These are phyloP conservation scores for Suillus spraguei DNA, from an alignment of 768 basidiomycete species.

Conservation along the genomic window DNA sequence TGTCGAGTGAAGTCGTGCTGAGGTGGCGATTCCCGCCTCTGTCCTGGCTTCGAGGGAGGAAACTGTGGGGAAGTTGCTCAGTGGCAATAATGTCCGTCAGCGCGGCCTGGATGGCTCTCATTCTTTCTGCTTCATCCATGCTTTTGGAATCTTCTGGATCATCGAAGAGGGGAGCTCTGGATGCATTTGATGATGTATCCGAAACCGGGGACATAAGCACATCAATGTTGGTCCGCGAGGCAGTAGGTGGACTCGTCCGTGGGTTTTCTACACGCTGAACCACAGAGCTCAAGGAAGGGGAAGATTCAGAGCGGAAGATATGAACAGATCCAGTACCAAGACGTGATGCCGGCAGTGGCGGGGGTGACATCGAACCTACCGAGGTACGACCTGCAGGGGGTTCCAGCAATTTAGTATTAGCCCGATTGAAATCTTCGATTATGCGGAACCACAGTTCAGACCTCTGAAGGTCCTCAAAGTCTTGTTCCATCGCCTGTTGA, in stretches of 20 bases:
- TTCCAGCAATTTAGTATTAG: constrained; percentile 15
- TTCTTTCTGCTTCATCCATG: constrained; percentile 74
- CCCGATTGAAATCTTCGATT: constrained; percentile 62
- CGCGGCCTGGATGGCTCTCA: constrained; percentile 97
- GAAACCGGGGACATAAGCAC: constrained; percentile 77
- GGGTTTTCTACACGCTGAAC: constrained; percentile 22
- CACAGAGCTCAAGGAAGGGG: constrained; percentile 31
- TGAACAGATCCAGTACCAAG: constrained; percentile 17
- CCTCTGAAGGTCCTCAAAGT: constrained; percentile 86
- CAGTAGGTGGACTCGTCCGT: constrained; percentile 21
- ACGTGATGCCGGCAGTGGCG: constrained; percentile 17
- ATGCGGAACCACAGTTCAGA: constrained; percentile 95
- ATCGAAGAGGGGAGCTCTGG: constrained; percentile 78
- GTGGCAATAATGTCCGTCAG: constrained; percentile 94
- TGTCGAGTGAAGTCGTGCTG: constrained; percentile 17
- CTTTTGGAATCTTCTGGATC: constrained; percentile 68
- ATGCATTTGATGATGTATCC: constrained; percentile 51
- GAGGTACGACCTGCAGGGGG: constrained; percentile 7
- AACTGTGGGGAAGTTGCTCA: constrained; percentile 54
- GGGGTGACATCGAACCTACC: constrained; percentile 15
- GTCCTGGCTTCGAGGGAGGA: constrained; percentile 15
- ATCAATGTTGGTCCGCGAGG: constrained; percentile 59
- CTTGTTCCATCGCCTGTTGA: constrained; percentile 87
- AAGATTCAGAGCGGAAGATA: constrained; percentile 40
- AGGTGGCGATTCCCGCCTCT: constrained; percentile 10